Conservation (phyloP, 768 basidiomycete genomes). For the Xerocomellus intermedius region DNA sequence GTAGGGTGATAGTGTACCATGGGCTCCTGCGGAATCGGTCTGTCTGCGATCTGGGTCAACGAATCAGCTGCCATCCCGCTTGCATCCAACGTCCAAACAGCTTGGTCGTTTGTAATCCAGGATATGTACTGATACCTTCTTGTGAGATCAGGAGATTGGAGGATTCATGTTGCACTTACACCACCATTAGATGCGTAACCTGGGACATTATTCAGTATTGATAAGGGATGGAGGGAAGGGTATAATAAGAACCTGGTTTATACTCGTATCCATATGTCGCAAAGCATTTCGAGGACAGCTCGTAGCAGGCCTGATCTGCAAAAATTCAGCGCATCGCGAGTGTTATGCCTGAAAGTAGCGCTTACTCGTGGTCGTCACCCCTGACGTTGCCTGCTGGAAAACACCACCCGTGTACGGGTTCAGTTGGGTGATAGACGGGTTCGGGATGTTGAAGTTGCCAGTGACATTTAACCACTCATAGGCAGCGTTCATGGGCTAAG, state of each 20-base stretch:
- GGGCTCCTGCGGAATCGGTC: conserved; percentile 81
- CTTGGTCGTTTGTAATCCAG: conserved; percentile 65
- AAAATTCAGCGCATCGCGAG: background rate
- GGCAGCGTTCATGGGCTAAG: conserved; percentile 71
- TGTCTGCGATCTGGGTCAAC: conserved; percentile 56
- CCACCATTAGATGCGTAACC: conserved; percentile 39
- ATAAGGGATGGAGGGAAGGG: background rate
- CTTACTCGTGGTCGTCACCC: conserved; percentile 57
- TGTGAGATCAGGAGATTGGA: conserved; percentile 3
- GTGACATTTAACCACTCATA: conserved; percentile 71
- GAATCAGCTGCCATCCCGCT: conserved; percentile 59
- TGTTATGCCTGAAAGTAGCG: background rate
- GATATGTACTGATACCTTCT: conserved; percentile 58
- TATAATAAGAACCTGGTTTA: conserved; percentile 48
- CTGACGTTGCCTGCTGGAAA: conserved; percentile 84
- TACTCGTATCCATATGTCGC: conserved; percentile 83
- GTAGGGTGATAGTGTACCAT: conserved; percentile 49
- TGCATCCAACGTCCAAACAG: conserved; percentile 69
- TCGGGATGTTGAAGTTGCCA: conserved; percentile 54
- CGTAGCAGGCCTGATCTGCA: conserved; percentile 70
- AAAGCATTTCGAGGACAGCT: conserved; percentile 48
- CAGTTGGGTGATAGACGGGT: conserved; percentile 48
- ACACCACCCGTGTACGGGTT: conserved; percentile 75
- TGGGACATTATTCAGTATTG: conserved; percentile 4
- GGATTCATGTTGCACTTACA: conserved; percentile 36